Conservation (phyloP, 257 asterid genomes). For the Echites panduratus region DNA sequence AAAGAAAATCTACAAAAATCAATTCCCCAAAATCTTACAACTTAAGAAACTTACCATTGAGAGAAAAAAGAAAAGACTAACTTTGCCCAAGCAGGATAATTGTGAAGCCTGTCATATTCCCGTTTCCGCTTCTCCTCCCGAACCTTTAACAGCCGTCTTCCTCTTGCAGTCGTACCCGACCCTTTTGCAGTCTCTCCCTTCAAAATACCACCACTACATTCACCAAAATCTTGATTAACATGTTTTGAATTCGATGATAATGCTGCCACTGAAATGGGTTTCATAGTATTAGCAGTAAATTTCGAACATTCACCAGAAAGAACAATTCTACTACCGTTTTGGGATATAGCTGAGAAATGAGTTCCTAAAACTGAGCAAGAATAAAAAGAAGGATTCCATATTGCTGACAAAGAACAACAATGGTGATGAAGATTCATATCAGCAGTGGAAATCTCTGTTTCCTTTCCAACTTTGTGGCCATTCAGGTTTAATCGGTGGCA, state of each 20-base stretch:
- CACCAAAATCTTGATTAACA: conserved; percentile 19
- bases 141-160: conserved; percentile 70
- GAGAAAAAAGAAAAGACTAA: conserved; percentile 15
- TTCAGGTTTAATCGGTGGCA: no score
- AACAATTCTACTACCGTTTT: conserved; percentile 13
- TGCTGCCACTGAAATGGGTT: conserved; percentile 5
- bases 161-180: conserved; percentile 90
- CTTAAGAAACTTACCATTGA: neutral
- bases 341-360: conserved; percentile 26
- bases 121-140: conserved; percentile 91
- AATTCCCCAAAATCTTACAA: neutral
- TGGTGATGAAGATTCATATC: neutral
- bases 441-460: neutral
- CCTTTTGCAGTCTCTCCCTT: conserved; percentile 51
- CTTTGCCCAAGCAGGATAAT: conserved; percentile 98
- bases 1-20: conserved; percentile 6
- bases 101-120: conserved; percentile 57
- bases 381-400: conserved; percentile 12
- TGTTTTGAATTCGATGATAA: conserved; percentile 25
- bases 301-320: conserved; percentile 9
- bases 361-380: conserved; percentile 23
- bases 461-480: neutral
- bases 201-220: conserved; percentile 13
- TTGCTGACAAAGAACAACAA: neutral
- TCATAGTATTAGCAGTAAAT: conserved; percentile 12